A percentile compares a stretch with the other conserved stretches of the same genome.
These are phyloP conservation scores for Ascochyta koolunga DNA, from an alignment of 2,329 filamentous ascomycete genomes.

Conservation along the genomic window DNA sequence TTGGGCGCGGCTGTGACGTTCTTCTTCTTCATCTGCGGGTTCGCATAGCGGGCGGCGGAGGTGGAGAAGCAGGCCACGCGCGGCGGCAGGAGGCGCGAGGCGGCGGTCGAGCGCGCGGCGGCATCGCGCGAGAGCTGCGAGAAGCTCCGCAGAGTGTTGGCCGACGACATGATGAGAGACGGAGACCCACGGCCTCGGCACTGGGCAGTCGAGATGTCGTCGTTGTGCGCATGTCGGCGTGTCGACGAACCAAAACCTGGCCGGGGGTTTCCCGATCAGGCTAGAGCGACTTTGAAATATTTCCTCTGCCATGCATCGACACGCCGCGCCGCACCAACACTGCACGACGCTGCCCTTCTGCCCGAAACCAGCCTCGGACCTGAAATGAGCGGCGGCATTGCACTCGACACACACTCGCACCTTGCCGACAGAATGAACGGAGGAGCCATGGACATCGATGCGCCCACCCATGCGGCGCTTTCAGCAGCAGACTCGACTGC, in stretches of 20 bases:
- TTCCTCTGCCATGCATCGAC: constrained; percentile 9
- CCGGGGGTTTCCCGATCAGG: constrained; percentile 18
- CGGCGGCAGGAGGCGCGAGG: constrained; percentile 32
- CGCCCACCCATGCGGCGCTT: constrained; percentile 27
- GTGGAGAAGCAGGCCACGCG: constrained; percentile 46
- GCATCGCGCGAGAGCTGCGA: constrained; percentile 40
- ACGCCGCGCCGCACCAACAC: not conserved
- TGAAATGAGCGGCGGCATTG: constrained; percentile 41
- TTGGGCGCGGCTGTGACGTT: constrained; percentile 36
- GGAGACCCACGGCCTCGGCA: constrained; percentile 36
- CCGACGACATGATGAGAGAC: constrained; percentile 37
- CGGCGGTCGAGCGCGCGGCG: constrained; percentile 26
- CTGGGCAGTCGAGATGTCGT: constrained; percentile 30
- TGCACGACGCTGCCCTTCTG: constrained; percentile 5
- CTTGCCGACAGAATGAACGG: constrained; percentile 39
- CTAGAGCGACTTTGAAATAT: constrained; percentile 25
- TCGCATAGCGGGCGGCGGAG: constrained; percentile 36
- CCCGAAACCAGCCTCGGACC: constrained; percentile 16
- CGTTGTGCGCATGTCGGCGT: constrained; percentile 6
- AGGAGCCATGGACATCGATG: constrained; percentile 43
- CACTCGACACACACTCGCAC: constrained; percentile 32
- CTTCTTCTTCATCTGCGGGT: constrained; percentile 36
- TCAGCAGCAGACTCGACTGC: constrained; percentile 44
- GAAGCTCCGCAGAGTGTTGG: constrained; percentile 36
- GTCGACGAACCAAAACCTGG: constrained; percentile 23